These are phyloP conservation scores for Leishmania mexicana DNA, from an alignment of 208 protist species.

Conservation along the genomic window DNA sequence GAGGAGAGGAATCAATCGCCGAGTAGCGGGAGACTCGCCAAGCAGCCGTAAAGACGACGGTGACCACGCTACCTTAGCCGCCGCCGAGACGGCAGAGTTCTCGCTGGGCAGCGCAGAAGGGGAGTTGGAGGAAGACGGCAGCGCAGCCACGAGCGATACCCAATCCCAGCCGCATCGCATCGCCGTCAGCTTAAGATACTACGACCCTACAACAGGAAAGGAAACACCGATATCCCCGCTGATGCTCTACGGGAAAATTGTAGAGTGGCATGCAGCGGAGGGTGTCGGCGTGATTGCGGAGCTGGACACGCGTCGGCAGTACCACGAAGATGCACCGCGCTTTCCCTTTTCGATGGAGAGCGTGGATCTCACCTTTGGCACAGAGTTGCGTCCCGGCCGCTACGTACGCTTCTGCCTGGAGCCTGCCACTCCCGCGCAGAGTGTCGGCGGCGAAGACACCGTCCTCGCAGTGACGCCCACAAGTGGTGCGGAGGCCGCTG, in stretches of 20 bases:
- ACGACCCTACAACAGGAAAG: conserved; percentile 38
- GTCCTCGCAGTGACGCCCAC: neutral
- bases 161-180: conserved; percentile 17
- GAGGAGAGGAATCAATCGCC: neutral
- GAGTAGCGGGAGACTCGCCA: neutral
- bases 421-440: conserved; percentile 8
- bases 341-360: conserved; percentile 58
- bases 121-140: neutral
- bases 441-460: conserved; percentile 8
- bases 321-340: conserved; percentile 58
- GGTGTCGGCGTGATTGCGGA: conserved; percentile 63
- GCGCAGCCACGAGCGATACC: neutral
- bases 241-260: conserved; percentile 51
- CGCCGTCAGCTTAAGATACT: conserved; percentile 45
- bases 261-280: conserved; percentile 51
- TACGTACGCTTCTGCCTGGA: conserved; percentile 78
- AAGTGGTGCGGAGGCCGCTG: neutral
- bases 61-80: neutral
- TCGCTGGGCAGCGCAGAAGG: neutral
- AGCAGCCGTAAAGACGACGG: neutral
- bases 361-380: conserved; percentile 40
- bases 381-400: conserved; percentile 39
- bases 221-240: conserved; percentile 56
- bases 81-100: neutral
- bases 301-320: conserved; percentile 55